phyloP scores from a whole-genome alignment of 495 filamentous ascomycete species.

The Neurospora tetraspora region DNA sequence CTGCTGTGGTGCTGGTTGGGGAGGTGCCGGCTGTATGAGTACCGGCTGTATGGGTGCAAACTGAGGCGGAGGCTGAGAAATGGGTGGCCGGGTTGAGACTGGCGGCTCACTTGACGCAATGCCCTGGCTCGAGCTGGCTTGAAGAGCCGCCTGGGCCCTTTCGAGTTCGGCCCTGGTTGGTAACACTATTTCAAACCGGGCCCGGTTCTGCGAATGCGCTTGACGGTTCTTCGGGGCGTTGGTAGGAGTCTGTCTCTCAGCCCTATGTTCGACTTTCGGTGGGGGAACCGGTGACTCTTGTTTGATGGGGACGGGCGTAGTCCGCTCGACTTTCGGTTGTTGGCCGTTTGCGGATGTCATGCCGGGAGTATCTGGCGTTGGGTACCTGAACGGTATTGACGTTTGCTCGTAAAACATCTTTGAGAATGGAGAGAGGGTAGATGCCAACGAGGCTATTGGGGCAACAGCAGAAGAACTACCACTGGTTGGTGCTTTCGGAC shows the following conservation, averaged over 20 bases:
- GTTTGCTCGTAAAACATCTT: conserved; percentile 35
- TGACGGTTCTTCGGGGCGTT: conserved; percentile 11
- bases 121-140: neutral
- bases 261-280: conserved; percentile 10
- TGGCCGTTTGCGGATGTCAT: conserved; percentile 8
- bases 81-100: neutral
- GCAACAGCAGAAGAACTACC: conserved; percentile 8
- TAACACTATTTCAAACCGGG: conserved; percentile 23
- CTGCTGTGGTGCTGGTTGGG: neutral
- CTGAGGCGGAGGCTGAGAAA: neutral
- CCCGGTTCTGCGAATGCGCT: conserved; percentile 18
- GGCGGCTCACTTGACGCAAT: neutral
- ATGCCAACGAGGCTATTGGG: conserved; percentile 10
- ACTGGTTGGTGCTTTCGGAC: conserved; percentile 15
- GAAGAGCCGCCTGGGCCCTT: neutral
- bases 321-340: neutral
- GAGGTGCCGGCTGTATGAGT: neutral
- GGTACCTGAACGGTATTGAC: conserved; percentile 27
- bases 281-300: conserved; percentile 6
- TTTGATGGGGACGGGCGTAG: conserved; percentile 8
- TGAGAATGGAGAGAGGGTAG: conserved; percentile 32
- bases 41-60: neutral
- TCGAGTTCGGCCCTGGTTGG: conserved; percentile 25
- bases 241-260: conserved; percentile 1
- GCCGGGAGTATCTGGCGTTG: conserved; percentile 20